Percentiles rank a stretch among this genome's conserved stretches.
phyloP scores from a whole-genome alignment of 2,329 filamentous ascomycete species.

The Bisporella sp. region DNA sequence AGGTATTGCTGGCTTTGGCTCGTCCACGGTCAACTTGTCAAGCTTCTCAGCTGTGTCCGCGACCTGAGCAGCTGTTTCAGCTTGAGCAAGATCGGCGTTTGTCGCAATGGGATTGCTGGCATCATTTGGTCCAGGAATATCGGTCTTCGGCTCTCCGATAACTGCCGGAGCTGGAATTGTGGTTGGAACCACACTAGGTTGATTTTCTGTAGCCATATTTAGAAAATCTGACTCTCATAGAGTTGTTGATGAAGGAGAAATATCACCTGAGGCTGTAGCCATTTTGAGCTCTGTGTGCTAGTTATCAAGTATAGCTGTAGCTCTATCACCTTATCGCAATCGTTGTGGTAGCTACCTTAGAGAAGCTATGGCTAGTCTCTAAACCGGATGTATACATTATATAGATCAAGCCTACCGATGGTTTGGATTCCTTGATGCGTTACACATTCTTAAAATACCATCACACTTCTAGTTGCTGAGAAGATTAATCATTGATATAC shows the following conservation, averaged over 20 bases:
- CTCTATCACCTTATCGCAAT: constrained; percentile 1
- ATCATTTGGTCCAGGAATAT: background rate
- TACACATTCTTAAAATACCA: too few relatives aligned
- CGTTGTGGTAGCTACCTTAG: too few relatives aligned
- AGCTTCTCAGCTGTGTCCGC: constrained; percentile 1
- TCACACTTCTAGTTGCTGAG: too few relatives aligned
- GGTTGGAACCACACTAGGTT: constrained; percentile 10
- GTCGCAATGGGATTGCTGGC: background rate
- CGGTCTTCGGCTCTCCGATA: constrained; percentile 9
- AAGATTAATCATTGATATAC: too few relatives aligned
- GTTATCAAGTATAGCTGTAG: constrained; percentile 4
- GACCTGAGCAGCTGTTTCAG: constrained; percentile 1
- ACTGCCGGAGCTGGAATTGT: constrained; percentile 5
- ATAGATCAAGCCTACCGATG: too few relatives aligned
- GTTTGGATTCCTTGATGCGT: too few relatives aligned
- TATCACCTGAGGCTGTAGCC: background rate
- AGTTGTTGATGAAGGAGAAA: background rate
- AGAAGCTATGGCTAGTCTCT: too few relatives aligned
- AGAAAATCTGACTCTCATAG: background rate
- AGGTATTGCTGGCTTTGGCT: background rate
- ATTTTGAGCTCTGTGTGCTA: constrained; percentile 3
- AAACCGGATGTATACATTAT: too few relatives aligned
- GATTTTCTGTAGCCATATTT: constrained; percentile 17
- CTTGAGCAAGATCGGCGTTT: background rate
- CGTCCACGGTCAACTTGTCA: background rate